Base-by-base conservation (phyloP, 371 early-diverging fungal species). In the Smittium culicis region DNA sequence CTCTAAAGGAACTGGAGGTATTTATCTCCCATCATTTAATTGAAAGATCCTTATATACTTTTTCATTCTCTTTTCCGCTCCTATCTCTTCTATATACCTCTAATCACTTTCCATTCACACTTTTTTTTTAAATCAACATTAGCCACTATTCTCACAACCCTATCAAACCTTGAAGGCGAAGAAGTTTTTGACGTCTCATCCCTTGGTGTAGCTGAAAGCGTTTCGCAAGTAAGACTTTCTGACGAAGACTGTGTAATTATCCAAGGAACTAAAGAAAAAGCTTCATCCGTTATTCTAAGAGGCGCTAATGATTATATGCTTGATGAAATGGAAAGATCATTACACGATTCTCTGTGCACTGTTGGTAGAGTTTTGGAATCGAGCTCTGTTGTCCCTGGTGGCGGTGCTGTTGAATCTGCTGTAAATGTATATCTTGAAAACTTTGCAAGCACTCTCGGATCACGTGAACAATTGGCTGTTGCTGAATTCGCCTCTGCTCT, bases 241-340 rank as follows among this genome's bases (percentile, higher is more conserved):
- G 99, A 99, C 74, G 97, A 98, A 76, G 98, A 99, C 72, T 94
- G 96, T 77, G 96, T 98, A 66, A 79, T 99, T 60, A 82, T 99
- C 73, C 91, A 91, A 78, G 98, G 96, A 27, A 92, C 96, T 68
- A 92, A 91, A 82, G 85, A 87, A 65, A 92, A 92, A 74, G 89
- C 87, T 20, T 82, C 90, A 0, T 94, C 97, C 32, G 86, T 99
- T 70, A 92, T 99, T 68, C 85, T 99, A 67, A 92, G 99, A 72
- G 99, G 99, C 61, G 96, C 99, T 54, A 98, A 96, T 77, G 99
- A 99, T 76, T 95, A 88, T 73, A 95, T 91, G 71, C 78, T 99
- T 70, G 99, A 99, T 72, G 99, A 99, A 82, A 99, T 99, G 97
- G 98, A 99, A 77, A 86, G 99, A 70, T 90, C 96, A 32, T 71